Conservation (phyloP, 768 basidiomycete species). For the Russula compacta region DNA sequence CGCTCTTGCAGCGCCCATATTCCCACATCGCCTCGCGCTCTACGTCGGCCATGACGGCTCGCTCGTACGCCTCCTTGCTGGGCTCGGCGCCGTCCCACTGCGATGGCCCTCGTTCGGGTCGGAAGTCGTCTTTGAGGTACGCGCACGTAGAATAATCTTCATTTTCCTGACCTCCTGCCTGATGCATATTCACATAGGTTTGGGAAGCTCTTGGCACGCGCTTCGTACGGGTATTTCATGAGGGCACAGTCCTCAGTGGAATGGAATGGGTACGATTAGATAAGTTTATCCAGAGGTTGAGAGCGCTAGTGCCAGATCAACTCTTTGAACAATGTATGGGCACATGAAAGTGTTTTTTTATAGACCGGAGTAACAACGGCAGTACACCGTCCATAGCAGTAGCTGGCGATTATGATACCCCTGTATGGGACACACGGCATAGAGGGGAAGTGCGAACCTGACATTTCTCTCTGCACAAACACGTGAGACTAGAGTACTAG, state of each 20-base stretch:
- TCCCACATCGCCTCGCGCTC: slow-evolving; percentile 30
- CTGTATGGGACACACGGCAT: not conserved
- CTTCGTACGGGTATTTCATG: slow-evolving; percentile 38
- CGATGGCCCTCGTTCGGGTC: slow-evolving; percentile 43
- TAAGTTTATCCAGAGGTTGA: slow-evolving; percentile 29
- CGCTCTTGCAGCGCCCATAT: slow-evolving; percentile 25
- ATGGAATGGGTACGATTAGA: slow-evolving; percentile 32
- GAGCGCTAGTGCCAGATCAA: slow-evolving; percentile 29
- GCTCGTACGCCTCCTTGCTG: slow-evolving; percentile 33
- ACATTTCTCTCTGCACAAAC: not conserved
- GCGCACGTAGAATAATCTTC: not conserved
- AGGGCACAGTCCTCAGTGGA: slow-evolving; percentile 32
- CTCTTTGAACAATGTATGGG: slow-evolving; percentile 24
- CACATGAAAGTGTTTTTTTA: not conserved
- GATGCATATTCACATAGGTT: slow-evolving; percentile 25
- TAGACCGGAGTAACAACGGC: not conserved
- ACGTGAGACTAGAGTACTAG: not conserved
- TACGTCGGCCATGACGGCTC: slow-evolving; percentile 43
- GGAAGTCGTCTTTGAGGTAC: slow-evolving; percentile 39
- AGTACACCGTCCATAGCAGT: not conserved
- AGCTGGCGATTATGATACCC: not conserved
- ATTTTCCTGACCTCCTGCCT: not conserved
- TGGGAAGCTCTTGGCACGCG: slow-evolving; percentile 27
- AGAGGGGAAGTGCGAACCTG: not conserved
- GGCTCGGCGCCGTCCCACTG: slow-evolving; percentile 30